phyloP scores from a whole-genome alignment of 2,329 filamentous ascomycete genomes.

The Fusarium sororula region DNA sequence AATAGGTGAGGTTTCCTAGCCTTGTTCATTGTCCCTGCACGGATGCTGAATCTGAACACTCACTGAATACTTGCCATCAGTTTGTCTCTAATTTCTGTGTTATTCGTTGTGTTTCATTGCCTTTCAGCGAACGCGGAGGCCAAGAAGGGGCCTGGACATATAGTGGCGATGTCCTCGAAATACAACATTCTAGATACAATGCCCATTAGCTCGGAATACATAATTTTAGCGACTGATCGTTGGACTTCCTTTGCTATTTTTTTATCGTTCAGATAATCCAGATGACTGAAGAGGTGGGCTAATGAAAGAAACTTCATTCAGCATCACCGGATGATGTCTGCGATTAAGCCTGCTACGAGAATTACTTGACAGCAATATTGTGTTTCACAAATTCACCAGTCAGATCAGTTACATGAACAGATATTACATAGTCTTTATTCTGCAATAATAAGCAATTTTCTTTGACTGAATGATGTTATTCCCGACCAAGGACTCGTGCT shows the following conservation, averaged over 20 bases:
- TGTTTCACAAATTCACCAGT: too few species aligned
- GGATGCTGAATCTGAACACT: background rate
- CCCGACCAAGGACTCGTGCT: background rate
- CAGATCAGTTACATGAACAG: background rate
- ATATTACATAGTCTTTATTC: fast-evolving
- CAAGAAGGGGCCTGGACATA: background rate
- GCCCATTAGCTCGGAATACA: too few species aligned
- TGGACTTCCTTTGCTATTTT: background rate
- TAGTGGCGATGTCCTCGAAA: background rate
- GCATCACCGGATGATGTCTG: background rate
- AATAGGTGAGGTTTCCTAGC: background rate
- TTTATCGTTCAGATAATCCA: too few species aligned
- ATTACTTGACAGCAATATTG: background rate
- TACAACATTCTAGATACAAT: background rate
- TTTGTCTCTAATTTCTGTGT: background rate
- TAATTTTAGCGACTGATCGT: background rate
- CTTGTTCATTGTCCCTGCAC: background rate
- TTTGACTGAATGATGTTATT: slow-evolving; percentile 1
- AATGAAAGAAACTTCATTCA: background rate
- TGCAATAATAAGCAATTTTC: background rate
- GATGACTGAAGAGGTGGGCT: too few species aligned
- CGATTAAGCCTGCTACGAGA: background rate
- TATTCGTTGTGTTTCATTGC: background rate
- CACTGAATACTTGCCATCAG: background rate
- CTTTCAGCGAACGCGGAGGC: background rate